Evolutionary conservation across 441 rosid species (phyloP), one percentile per base, ranked within the genome.

Genomic region (Euphorbia schlechtendalii): DNA sequence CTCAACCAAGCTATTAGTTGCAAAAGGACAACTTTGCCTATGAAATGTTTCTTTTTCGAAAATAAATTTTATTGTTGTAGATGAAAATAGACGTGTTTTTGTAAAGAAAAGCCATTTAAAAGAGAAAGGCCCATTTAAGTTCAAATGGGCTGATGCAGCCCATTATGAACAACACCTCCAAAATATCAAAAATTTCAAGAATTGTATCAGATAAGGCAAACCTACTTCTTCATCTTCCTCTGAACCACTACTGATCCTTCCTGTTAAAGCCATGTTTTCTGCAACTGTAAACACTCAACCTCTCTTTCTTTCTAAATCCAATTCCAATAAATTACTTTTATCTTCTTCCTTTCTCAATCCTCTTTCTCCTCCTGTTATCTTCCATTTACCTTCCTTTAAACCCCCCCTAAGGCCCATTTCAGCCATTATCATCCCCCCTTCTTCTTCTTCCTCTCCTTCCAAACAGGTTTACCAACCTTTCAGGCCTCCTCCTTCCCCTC

Each of bases 401-500:
- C 22, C 69, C 71, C 59, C 38, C 36, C 63, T 64, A 13, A 65
- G 69, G 61, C 62, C 72, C 74, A n/a, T 74, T 45, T 71, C 82
- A 52, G 41, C 74, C 57, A 20, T 65, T 8, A 21, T 69, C 1
- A 70, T 70, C 48, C 68, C 70, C 0, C 8, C 66, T 14, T 56
- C 72, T 14, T 51, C 64, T 5, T 63, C 71, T 3, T 63, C 69
- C 11, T 48, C 69, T 8, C 64, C 71, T 15, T 83, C 34, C 34
- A 32, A 64, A 46, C 73, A 81, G 15, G 71, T 80, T 14, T 92
- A 92, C 81, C 98, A 89, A 36, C 96, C 98, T 5, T 92, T 87
- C 75, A 77, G 89, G 7, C 96, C 98, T n/a, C 96, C 98, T 0
- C 83, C 90, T 1, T 77, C 96, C 18, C 90, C 90, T 10, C 46